phyloP scores from a whole-genome alignment of 1,284 basidiomycete species.

The Paramarasmius palmivorus region DNA sequence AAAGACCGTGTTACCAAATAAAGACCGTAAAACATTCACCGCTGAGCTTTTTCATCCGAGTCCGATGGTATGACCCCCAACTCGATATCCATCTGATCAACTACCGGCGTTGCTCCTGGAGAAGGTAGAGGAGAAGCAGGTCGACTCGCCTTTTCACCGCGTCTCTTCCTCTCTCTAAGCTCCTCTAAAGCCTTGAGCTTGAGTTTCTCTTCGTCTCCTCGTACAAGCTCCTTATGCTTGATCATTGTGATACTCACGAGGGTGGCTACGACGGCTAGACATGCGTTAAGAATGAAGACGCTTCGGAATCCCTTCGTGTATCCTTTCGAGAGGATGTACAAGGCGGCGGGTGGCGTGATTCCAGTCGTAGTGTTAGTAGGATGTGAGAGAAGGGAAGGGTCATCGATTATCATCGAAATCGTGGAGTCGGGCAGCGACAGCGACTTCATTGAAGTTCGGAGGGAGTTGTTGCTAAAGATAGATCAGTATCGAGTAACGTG shows the following conservation, averaged over 20 bases:
- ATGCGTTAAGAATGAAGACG: constrained; percentile 60
- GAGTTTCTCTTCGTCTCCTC: constrained; percentile 51
- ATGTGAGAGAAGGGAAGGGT: constrained; percentile 45
- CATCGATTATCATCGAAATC: constrained; percentile 44
- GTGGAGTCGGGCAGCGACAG: constrained; percentile 34
- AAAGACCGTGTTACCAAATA: no score
- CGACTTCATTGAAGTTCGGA: constrained; percentile 41
- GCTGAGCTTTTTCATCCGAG: no score
- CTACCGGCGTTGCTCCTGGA: background rate
- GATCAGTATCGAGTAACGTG: background rate
- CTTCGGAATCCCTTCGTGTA: constrained; percentile 58
- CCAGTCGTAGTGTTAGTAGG: constrained; percentile 30
- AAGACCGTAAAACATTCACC: no score
- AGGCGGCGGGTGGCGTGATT: constrained; percentile 37
- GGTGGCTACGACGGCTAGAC: constrained; percentile 44
- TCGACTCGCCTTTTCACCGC: background rate
- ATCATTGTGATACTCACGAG: constrained; percentile 57
- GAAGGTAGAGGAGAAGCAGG: no score
- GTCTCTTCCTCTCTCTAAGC: constrained; percentile 2
- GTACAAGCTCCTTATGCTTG: constrained; percentile 54
- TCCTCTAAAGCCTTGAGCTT: constrained; percentile 28
- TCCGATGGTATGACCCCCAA: background rate
- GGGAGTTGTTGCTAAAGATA: constrained; percentile 51
- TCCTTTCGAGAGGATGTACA: constrained; percentile 45
- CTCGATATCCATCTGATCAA: background rate